These are phyloP conservation scores for Stentor coeruleus DNA, from an alignment of 73 alveolate species.

Conservation along the genomic window DNA sequence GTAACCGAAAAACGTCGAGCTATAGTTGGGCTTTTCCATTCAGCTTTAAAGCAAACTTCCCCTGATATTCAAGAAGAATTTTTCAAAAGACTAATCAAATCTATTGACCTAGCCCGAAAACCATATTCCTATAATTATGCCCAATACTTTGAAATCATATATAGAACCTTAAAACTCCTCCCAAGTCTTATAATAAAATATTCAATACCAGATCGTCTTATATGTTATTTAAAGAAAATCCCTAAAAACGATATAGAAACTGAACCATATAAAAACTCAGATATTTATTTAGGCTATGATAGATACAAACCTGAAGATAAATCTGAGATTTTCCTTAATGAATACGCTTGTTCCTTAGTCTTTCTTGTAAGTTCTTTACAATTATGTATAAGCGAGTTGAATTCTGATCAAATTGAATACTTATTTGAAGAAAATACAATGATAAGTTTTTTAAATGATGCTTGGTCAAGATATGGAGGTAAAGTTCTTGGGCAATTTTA, in stretches of 20 bases:
- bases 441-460: neutral
- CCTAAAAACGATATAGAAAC: neutral
- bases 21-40: constrained; percentile 14
- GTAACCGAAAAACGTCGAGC: constrained; percentile 48
- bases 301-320: neutral
- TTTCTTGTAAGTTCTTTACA: neutral
- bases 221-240: neutral
- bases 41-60: neutral
- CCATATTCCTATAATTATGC: neutral
- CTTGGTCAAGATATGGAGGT: neutral
- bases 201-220: neutral
- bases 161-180: neutral
- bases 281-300: constrained; percentile 13
- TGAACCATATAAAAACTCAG: neutral
- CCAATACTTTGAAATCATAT: constrained; percentile 8
- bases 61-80: neutral
- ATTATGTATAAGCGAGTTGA: neutral
- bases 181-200: neutral
- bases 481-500: neutral
- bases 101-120: neutral
- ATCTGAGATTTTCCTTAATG: neutral
- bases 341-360: neutral
- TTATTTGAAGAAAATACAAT: neutral
- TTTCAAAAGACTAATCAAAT: neutral
- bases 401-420: neutral